These are phyloP conservation scores for Mycena citricolor DNA, from an alignment of 1,284 basidiomycete genomes.

Conservation along the genomic window DNA sequence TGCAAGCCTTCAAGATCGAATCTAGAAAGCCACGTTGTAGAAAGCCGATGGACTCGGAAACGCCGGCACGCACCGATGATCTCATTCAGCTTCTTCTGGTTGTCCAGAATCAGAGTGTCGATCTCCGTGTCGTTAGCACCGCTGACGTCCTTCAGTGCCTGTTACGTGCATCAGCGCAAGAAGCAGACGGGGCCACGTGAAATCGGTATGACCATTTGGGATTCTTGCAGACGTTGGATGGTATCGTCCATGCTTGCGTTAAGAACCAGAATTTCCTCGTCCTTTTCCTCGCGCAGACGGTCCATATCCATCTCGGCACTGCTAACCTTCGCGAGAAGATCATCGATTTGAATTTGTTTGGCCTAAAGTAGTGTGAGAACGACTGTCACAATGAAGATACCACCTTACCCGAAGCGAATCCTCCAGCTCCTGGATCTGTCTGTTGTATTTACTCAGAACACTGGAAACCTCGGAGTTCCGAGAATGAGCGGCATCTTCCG, in stretches of 20 bases:
- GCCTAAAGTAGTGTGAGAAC: conserved; percentile 46
- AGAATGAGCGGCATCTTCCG: conserved; percentile 88
- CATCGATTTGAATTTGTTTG: conserved; percentile 94
- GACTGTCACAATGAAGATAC: conserved; percentile 2
- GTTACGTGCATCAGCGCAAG: conserved; percentile 30
- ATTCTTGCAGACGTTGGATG: conserved; percentile 85
- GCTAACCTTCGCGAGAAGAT: conserved; percentile 80
- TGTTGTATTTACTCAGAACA: conserved; percentile 92
- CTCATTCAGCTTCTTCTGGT: conserved; percentile 96
- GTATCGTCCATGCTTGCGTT: conserved; percentile 97
- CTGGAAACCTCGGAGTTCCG: conserved; percentile 92
- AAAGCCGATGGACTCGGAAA: neutral
- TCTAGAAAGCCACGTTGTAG: conserved; percentile 48
- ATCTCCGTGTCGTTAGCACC: conserved; percentile 94
- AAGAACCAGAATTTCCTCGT: conserved; percentile 92
- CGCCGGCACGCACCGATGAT: conserved; percentile 75
- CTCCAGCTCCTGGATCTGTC: conserved; percentile 94
- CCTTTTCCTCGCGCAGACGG: conserved; percentile 89
- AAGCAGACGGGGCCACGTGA: neutral
- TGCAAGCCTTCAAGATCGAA: conserved; percentile 95
- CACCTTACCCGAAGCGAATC: conserved; percentile 81
- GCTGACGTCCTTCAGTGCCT: conserved; percentile 64
- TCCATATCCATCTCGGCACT: conserved; percentile 75
- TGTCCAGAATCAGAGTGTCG: conserved; percentile 95
- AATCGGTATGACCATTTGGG: conserved; percentile 66